These are phyloP conservation scores for Vigna unguiculata DNA, from an alignment of 306 rosid genomes.

Conservation along the genomic window DNA sequence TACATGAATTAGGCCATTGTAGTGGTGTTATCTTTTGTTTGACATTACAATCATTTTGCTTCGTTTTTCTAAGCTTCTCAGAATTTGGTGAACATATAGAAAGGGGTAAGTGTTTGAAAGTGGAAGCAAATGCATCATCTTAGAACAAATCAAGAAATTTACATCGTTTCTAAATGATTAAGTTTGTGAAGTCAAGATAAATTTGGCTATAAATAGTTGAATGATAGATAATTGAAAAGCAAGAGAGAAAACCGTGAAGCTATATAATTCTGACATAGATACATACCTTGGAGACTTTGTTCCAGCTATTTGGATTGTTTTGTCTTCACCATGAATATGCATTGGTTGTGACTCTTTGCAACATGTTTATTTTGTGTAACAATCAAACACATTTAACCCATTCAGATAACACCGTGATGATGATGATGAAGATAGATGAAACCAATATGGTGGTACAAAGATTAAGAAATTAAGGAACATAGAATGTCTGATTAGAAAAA, in stretches of 20 bases:
- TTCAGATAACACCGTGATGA: slow-evolving; percentile 43
- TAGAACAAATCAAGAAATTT: not conserved
- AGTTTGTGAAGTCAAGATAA: slow-evolving; percentile 14
- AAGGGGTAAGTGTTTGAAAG: not conserved
- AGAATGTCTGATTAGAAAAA: no score
- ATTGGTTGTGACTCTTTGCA: slow-evolving; percentile 47
- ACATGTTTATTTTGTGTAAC: slow-evolving; percentile 32
- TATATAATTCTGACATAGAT: not conserved
- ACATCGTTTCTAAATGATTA: not conserved
- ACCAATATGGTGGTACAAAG: not conserved
- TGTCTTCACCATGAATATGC: slow-evolving; percentile 98
- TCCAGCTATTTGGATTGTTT: slow-evolving; percentile 98
- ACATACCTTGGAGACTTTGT: slow-evolving; percentile 75
- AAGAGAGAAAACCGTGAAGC: not conserved
- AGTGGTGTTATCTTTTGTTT: no score
- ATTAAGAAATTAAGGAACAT: no score
- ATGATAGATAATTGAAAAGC: not conserved
- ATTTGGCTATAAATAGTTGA: not conserved
- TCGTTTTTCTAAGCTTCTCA: no score
- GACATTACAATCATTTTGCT: no score
- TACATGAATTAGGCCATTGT: no score
- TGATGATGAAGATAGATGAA: slow-evolving; percentile 36
- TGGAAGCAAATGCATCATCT: slow-evolving; percentile 25
- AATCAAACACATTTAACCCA: slow-evolving; percentile 43
- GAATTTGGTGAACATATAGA: not conserved